Conservation (phyloP, 2,329 filamentous ascomycete species). For the Alternaria gaisen region DNA sequence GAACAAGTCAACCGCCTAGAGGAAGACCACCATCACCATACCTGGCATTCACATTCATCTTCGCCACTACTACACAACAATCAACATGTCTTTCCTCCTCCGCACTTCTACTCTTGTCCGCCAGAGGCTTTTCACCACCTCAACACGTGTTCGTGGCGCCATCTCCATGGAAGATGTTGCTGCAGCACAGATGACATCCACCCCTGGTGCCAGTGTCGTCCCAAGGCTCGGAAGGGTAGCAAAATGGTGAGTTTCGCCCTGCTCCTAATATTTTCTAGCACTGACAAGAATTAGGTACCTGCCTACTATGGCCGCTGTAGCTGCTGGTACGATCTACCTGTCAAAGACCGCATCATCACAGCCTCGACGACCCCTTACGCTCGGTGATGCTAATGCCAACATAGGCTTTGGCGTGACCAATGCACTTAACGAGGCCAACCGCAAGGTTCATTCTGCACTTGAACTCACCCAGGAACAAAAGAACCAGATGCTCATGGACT, state of each 20-base stretch:
- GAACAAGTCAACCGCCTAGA: conserved; percentile 7
- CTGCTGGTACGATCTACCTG: conserved; percentile 43
- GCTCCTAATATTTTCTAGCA: not conserved
- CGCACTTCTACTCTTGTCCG: conserved; percentile 35
- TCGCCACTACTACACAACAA: conserved; percentile 15
- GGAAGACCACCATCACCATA: conserved; percentile 9
- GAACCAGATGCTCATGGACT: conserved; percentile 43
- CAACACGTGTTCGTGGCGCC: conserved; percentile 35
- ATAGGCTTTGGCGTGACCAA: conserved; percentile 46
- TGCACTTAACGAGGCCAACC: conserved; percentile 44
- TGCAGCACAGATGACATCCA: conserved; percentile 35
- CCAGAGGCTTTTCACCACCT: conserved; percentile 43
- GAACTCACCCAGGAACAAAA: conserved; percentile 43
- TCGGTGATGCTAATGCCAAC: conserved; percentile 43
- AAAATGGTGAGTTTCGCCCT: conserved; percentile 37
- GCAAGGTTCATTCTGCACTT: conserved; percentile 30
- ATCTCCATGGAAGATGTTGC: conserved; percentile 36
- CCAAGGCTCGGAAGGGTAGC: conserved; percentile 45
- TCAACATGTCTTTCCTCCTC: conserved; percentile 41
- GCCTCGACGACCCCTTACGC: conserved; percentile 37
- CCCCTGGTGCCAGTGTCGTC: conserved; percentile 29
- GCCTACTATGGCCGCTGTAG: conserved; percentile 46
- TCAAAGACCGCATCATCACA: conserved; percentile 28
- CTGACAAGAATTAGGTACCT: conserved; percentile 38
- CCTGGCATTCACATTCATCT: not conserved